These are phyloP conservation scores for Wallacemonas sp. DNA, from an alignment of 208 protist species.

Conservation along the genomic window DNA sequence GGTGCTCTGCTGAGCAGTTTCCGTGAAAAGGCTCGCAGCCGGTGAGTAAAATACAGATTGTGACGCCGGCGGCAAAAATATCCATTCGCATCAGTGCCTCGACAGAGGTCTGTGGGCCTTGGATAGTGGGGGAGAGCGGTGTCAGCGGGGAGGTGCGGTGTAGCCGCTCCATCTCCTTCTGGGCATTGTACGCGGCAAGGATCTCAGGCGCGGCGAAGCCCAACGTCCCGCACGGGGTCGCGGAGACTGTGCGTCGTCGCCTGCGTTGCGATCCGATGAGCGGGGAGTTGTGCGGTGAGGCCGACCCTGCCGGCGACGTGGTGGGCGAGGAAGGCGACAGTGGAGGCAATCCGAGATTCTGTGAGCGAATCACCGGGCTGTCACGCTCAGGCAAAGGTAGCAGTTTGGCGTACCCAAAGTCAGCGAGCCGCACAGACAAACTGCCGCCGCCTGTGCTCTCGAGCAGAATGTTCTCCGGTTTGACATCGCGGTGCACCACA, in stretches of 20 bases:
- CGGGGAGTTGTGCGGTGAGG: neutral
- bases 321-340: slow-evolving; percentile 7
- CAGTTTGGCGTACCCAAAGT: slow-evolving; percentile 55
- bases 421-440: slow-evolving; percentile 40
- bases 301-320: neutral
- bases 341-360: slow-evolving; percentile 6
- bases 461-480: slow-evolving; percentile 26
- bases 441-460: slow-evolving; percentile 8
- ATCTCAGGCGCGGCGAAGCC: slow-evolving; percentile 62
- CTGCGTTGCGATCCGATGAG: neutral
- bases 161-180: slow-evolving; percentile 17
- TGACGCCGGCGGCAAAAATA: slow-evolving; percentile 64
- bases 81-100: slow-evolving; percentile 58
- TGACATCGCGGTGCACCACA: slow-evolving; percentile 37
- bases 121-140: slow-evolving; percentile 8
- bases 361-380: neutral
- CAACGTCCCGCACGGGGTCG: slow-evolving; percentile 50
- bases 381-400: slow-evolving; percentile 19
- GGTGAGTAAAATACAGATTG: slow-evolving; percentile 54
- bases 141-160: slow-evolving; percentile 11
- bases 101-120: slow-evolving; percentile 31
- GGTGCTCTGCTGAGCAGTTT: slow-evolving; percentile 35
- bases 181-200: slow-evolving; percentile 40
- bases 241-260: slow-evolving; percentile 16
- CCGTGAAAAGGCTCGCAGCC: slow-evolving; percentile 60